These are phyloP conservation scores for Batkoa obscura DNA, from an alignment of 371 early-diverging fungal genomes.

Conservation along the genomic window DNA sequence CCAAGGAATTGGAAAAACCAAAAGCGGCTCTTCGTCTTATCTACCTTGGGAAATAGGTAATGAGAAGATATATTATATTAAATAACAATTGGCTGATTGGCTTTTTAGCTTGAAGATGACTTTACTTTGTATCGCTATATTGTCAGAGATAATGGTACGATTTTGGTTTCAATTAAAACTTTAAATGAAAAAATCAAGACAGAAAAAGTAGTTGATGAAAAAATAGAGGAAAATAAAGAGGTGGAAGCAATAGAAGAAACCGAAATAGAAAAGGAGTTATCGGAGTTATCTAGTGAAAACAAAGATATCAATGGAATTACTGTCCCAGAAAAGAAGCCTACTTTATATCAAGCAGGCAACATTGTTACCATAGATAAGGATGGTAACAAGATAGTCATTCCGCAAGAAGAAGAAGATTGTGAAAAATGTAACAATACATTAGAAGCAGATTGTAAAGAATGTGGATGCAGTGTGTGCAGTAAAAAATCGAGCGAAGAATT, in stretches of 20 bases:
- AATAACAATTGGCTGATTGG: constrained; percentile 11
- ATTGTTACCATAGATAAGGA: neutral
- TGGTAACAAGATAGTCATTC: neutral
- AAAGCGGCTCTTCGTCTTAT: neutral
- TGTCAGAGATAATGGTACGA: constrained; percentile 8
- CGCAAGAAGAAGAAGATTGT: constrained; percentile 13
- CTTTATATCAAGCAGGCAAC: neutral
- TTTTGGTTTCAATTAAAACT: constrained; percentile 4
- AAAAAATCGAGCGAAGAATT: constrained; percentile 23
- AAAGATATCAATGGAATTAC: neutral
- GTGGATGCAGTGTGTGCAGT: constrained; percentile 29
- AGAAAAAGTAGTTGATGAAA: neutral
- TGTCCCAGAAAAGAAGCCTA: neutral
- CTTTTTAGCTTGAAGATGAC: constrained; percentile 9
- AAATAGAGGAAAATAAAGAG: neutral
- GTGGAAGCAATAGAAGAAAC: neutral
- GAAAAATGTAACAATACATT: constrained; percentile 27
- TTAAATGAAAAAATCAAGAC: neutral
- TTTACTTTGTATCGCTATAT: constrained; percentile 9
- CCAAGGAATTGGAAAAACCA: neutral
- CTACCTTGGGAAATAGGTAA: constrained; percentile 4
- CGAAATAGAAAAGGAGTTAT: neutral
- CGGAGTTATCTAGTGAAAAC: neutral
- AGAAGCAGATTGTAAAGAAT: constrained; percentile 18
- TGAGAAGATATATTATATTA: constrained; percentile 9